Conservation (phyloP, 805 yeast species). For the Debaryomyces maramus region DNA sequence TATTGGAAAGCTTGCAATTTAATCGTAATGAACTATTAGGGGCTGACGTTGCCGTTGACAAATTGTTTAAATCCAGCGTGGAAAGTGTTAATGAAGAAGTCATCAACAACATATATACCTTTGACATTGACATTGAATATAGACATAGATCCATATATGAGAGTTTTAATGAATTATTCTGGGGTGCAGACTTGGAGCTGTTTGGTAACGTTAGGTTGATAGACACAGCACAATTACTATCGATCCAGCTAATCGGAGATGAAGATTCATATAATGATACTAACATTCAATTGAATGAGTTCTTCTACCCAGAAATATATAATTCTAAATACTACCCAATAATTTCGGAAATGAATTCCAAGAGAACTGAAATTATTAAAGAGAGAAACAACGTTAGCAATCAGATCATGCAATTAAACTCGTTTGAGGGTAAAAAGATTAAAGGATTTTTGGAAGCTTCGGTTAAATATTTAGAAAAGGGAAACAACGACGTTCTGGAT, state of each 20-base stretch:
- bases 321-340: conserved; percentile 20
- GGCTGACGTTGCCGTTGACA: conserved; percentile 12
- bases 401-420: conserved; percentile 30
- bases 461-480: conserved; percentile 17
- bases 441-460: conserved; percentile 25
- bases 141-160: conserved; percentile 27
- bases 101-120: conserved; percentile 22
- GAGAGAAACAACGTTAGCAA: conserved; percentile 21
- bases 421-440: conserved; percentile 42
- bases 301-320: conserved; percentile 37
- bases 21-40: conserved; percentile 5
- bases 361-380: conserved; percentile 13
- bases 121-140: conserved; percentile 35
- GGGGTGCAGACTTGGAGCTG: conserved; percentile 32
- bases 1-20: conserved; percentile 5
- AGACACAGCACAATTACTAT: conserved; percentile 30
- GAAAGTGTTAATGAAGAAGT: conserved; percentile 27
- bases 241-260: conserved; percentile 31
- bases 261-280: conserved; percentile 15
- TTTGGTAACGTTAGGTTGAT: conserved; percentile 30
- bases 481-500: conserved; percentile 16
- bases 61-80: conserved; percentile 27
- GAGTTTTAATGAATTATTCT: conserved; percentile 36
- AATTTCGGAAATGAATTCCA: conserved; percentile 19
- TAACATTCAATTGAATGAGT: conserved; percentile 30